Conservation (phyloP, 192 early-diverging fungal species). For the Linnemannia zychae region DNA sequence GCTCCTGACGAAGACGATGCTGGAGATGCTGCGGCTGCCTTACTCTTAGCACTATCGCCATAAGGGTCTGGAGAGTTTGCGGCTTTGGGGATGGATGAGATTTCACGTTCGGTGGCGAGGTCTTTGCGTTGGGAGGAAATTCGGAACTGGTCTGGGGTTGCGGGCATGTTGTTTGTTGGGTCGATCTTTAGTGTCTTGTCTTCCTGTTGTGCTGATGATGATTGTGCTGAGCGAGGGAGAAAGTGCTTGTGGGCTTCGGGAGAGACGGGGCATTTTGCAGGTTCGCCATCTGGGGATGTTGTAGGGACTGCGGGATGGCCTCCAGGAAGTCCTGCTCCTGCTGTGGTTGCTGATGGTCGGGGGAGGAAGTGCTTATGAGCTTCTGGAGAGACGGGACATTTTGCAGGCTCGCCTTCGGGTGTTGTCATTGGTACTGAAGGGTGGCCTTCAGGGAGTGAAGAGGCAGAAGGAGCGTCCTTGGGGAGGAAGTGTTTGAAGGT, state of each 20-base stretch:
- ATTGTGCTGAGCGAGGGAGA: constrained; percentile 41
- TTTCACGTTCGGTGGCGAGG: constrained; percentile 75
- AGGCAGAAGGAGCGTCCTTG: constrained; percentile 13
- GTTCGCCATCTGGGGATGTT: constrained; percentile 32
- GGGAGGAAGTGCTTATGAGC: constrained; percentile 67
- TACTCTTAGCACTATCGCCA: constrained; percentile 59
- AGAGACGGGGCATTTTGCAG: constrained; percentile 67
- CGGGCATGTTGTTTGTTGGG: constrained; percentile 76
- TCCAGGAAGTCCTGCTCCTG: constrained; percentile 26
- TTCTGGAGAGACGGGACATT: constrained; percentile 71
- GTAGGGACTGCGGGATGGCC: constrained; percentile 48
- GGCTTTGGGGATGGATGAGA: constrained; percentile 84
- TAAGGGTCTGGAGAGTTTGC: constrained; percentile 60
- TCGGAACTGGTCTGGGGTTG: constrained; percentile 63
- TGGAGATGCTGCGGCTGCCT: constrained; percentile 49
- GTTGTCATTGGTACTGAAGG: constrained; percentile 37
- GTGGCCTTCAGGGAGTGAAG: constrained; percentile 44
- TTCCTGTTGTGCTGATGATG: neutral
- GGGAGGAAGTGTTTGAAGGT: constrained; percentile 66
- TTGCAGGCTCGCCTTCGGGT: constrained; percentile 38
- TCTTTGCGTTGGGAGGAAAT: constrained; percentile 54
- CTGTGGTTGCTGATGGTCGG: constrained; percentile 3
- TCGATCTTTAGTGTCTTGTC: constrained; percentile 57
- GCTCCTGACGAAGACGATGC: constrained; percentile 26
- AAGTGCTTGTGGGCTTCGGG: constrained; percentile 69